Percentiles rank a stretch among this genome's conserved stretches.
These are phyloP conservation scores for Pseudocercospora ulei DNA, from an alignment of 2,329 filamentous ascomycete genomes.

Conservation along the genomic window DNA sequence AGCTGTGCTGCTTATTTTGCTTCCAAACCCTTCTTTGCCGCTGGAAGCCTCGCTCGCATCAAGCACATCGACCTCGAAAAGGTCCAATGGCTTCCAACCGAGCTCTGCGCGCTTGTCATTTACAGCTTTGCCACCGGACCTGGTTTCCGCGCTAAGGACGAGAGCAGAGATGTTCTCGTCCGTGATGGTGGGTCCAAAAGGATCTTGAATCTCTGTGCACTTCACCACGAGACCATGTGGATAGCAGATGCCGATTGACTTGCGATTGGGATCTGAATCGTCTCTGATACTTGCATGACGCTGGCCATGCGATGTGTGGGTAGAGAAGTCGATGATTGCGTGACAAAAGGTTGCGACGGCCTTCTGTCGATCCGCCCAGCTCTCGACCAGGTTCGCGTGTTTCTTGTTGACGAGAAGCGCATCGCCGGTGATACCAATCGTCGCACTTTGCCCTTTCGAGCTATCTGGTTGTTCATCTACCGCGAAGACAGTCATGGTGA, in stretches of 20 bases:
- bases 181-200: constrained; percentile 82
- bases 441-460: constrained; percentile 47
- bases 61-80: constrained; percentile 84
- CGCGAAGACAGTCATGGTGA: constrained; percentile 74
- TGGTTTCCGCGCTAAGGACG: constrained; percentile 80
- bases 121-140: constrained; percentile 70
- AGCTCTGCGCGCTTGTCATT: constrained; percentile 70
- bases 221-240: constrained; percentile 58
- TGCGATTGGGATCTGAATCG: constrained; percentile 42
- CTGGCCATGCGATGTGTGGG: constrained; percentile 31
- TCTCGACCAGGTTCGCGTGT: constrained; percentile 67
- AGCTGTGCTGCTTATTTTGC: constrained; percentile 85
- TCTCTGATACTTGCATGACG: constrained; percentile 37
- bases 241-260: constrained; percentile 50
- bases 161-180: constrained; percentile 68
- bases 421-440: constrained; percentile 82
- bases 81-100: constrained; percentile 64
- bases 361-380: constrained; percentile 64
- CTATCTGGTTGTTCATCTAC: constrained; percentile 41
- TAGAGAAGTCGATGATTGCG: constrained; percentile 51
- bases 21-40: constrained; percentile 54
- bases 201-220: constrained; percentile 76
- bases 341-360: constrained; percentile 62
- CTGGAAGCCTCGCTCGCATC: constrained; percentile 48
- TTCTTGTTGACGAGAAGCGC: constrained; percentile 82